phyloP scores from a whole-genome alignment of 805 yeast genomes.

The Groenewaldozyma salmanticensis region DNA sequence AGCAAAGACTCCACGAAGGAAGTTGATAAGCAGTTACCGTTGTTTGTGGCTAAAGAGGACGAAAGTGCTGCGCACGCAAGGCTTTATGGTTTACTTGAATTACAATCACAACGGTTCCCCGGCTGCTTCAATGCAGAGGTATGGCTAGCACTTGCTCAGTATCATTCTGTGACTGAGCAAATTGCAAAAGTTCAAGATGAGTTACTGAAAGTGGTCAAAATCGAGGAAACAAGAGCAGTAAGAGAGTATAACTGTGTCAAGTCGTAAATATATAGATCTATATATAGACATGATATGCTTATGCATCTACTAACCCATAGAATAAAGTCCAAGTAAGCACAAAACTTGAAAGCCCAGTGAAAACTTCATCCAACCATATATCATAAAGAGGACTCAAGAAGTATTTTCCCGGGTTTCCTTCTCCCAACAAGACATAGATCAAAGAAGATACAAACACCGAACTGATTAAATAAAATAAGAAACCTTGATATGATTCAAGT shows the following conservation, averaged over 20 bases:
- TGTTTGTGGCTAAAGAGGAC: slow-evolving; percentile 49
- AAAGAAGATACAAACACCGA: slow-evolving; percentile 28
- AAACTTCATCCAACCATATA: slow-evolving; percentile 35
- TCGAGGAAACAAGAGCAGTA: slow-evolving; percentile 52
- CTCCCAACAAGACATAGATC: slow-evolving; percentile 29
- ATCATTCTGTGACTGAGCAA: slow-evolving; percentile 53
- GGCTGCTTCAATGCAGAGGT: slow-evolving; percentile 46
- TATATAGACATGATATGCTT: background rate
- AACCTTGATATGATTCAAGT: slow-evolving; percentile 41
- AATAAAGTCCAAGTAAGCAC: slow-evolving; percentile 52
- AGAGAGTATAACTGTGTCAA: slow-evolving; percentile 23
- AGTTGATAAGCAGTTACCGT: background rate
- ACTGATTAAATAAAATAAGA: slow-evolving; percentile 33
- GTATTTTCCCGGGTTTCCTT: slow-evolving; percentile 29
- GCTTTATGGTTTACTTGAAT: slow-evolving; percentile 31
- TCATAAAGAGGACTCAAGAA: slow-evolving; percentile 33
- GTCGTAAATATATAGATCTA: background rate
- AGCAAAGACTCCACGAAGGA: background rate
- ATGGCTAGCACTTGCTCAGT: slow-evolving; percentile 57
- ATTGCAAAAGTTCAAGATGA: slow-evolving; percentile 37
- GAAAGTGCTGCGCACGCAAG: slow-evolving; percentile 48
- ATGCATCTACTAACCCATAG: slow-evolving; percentile 36
- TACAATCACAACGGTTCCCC: slow-evolving; percentile 28
- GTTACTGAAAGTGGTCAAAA: slow-evolving; percentile 54
- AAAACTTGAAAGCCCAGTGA: slow-evolving; percentile 42